A percentile compares a stretch with the other conserved stretches of the same genome.
phyloP scores from a whole-genome alignment of 495 filamentous ascomycete genomes.

The Tuber aestivum region DNA sequence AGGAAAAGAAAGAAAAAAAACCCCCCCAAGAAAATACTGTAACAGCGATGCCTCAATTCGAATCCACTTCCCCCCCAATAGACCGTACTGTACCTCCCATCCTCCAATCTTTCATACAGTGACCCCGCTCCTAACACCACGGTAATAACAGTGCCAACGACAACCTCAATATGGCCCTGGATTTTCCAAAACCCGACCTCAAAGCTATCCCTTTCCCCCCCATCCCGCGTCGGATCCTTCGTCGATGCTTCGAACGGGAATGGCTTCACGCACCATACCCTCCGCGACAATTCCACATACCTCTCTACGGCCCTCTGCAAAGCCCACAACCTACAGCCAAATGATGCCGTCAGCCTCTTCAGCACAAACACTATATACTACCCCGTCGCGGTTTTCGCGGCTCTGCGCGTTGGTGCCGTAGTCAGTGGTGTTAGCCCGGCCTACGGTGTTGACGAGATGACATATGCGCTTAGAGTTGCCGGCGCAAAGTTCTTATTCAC shows the following conservation, averaged over 20 bases:
- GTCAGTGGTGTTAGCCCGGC: conserved; percentile 56
- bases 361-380: conserved; percentile 58
- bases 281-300: conserved; percentile 51
- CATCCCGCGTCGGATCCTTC: conserved; percentile 49
- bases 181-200: conserved; percentile 54
- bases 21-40: no score
- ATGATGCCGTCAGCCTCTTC: conserved; percentile 54
- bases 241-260: conserved; percentile 54
- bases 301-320: conserved; percentile 55
- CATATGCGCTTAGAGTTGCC: conserved; percentile 53
- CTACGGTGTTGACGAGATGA: conserved; percentile 60
- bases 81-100: conserved; percentile 6
- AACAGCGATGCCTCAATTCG: conserved; percentile 12
- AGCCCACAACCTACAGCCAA: conserved; percentile 48
- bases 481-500: conserved; percentile 56
- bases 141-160: conserved; percentile 48
- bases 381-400: conserved; percentile 53
- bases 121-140: background rate
- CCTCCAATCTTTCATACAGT: no score
- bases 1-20: background rate
- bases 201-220: conserved; percentile 43
- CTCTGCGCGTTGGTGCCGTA: conserved; percentile 50
- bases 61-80: conserved; percentile 9
- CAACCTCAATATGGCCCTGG: conserved; percentile 56
- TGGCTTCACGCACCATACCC: conserved; percentile 50